These are phyloP conservation scores for Hyaloscypha bicolor DNA, from an alignment of 495 filamentous ascomycete species.

Conservation along the genomic window DNA sequence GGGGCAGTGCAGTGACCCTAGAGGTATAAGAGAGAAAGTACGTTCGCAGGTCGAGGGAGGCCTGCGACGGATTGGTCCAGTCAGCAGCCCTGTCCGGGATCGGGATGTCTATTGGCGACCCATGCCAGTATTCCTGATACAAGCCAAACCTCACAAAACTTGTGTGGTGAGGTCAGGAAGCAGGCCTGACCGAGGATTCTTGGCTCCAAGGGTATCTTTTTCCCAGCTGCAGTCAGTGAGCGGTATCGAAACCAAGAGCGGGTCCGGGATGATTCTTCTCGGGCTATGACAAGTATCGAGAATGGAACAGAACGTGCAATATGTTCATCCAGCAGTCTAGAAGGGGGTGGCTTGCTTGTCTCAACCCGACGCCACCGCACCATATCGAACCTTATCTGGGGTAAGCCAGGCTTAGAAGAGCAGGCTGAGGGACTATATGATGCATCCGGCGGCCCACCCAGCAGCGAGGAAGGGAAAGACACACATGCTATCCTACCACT, in stretches of 20 bases:
- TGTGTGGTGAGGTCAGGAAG: slow-evolving; percentile 32
- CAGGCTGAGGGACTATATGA: slow-evolving; percentile 32
- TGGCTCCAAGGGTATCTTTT: slow-evolving; percentile 24
- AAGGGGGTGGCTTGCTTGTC: slow-evolving; percentile 34
- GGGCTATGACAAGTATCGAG: slow-evolving; percentile 5
- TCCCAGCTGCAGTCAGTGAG: slow-evolving; percentile 28
- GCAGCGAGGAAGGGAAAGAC: neutral
- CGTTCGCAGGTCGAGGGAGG: slow-evolving; percentile 25
- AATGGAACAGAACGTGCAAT: slow-evolving; percentile 20
- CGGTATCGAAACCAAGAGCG: slow-evolving; percentile 22
- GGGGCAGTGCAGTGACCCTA: slow-evolving; percentile 37
- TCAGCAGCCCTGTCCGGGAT: slow-evolving; percentile 29
- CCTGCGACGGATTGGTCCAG: slow-evolving; percentile 26
- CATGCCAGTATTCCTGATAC: slow-evolving; percentile 36
- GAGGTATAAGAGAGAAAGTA: slow-evolving; percentile 36
- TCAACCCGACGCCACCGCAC: slow-evolving; percentile 28
- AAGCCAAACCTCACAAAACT: slow-evolving; percentile 34
- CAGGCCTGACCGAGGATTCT: slow-evolving; percentile 21
- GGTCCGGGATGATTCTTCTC: slow-evolving; percentile 11
- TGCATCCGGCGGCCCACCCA: slow-evolving; percentile 17
- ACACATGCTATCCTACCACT: slow-evolving; percentile 9
- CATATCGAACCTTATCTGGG: slow-evolving; percentile 30
- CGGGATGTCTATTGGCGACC: slow-evolving; percentile 27
- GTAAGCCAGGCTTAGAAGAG: slow-evolving; percentile 30
- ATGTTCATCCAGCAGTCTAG: slow-evolving; percentile 28